Base-by-base conservation (phyloP, 1,284 basidiomycete species). In the Cystobasidium slooffiae region DNA sequence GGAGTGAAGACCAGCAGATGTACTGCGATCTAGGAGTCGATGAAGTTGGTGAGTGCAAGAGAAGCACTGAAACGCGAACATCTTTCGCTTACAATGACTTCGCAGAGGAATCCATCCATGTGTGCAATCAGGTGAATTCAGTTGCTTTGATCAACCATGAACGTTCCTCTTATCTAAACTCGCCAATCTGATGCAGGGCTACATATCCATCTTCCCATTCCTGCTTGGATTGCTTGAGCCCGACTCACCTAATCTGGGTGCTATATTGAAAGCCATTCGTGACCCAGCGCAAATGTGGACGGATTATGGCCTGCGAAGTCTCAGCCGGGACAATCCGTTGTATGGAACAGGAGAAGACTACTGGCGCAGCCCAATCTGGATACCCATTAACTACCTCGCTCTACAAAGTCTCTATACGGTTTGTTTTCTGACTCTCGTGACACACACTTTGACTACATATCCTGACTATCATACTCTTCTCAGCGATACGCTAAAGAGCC, bases 301-400 rank as follows among this genome's bases (percentile, higher is more conserved):
- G 2, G 86, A 88, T 0, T 94, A 90, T 81, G 94, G 94, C 61
- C 85, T 97, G 52, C 89, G 94, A 51, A 94, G 92, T 78, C 84
- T 97, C 67, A 93, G 92, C 14, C 88, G 86, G 47, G 88, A 88
- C 18, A 92, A 97, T 80, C 88, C 90, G n/a, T 87, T 91, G 70
- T 97, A 93, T 79, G 94, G 94, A 18, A 85, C 89, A 79, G 94
- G 90, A 66, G 95, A 97, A 81, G 92, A 97, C 83, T 97, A 97
- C 83, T 97, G 94, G 94, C 90, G 91, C 79, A 94, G 94, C 2
- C 93, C 95, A 1, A 91, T 97, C 68, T 97, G 94, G 94, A 87
- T 97, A 41, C 94, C 93, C 81, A 94, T 97, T 90, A 97, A 97
- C 82, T 97, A 94, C 81, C 86, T 97, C 77, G 88, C 89, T 20